phyloP scores from a whole-genome alignment of 495 filamentous ascomycete species.

The Daldinia vernicosa region DNA sequence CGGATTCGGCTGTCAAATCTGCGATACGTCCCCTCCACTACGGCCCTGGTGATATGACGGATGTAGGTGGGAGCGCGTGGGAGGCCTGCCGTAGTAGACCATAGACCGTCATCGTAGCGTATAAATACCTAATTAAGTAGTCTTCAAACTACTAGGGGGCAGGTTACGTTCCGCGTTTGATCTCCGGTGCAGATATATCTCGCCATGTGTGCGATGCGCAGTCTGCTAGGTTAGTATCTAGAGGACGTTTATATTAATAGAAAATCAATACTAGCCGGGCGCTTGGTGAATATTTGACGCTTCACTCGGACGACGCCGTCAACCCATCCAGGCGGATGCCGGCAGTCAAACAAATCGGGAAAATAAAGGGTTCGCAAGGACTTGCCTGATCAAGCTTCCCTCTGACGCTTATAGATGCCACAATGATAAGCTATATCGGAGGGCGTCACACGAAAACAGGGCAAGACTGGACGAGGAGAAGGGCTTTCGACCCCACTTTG shows the following conservation, averaged over 20 bases:
- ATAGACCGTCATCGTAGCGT: slow-evolving; percentile 16
- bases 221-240: neutral
- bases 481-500: slow-evolving; percentile 24
- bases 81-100: slow-evolving; percentile 13
- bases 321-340: slow-evolving; percentile 34
- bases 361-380: slow-evolving; percentile 43
- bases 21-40: slow-evolving; percentile 19
- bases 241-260: slow-evolving; percentile 10
- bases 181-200: slow-evolving; percentile 39
- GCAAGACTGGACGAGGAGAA: slow-evolving; percentile 6
- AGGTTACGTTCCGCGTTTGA: slow-evolving; percentile 38
- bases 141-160: slow-evolving; percentile 36
- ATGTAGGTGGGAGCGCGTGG: slow-evolving; percentile 29
- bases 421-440: slow-evolving; percentile 40
- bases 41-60: slow-evolving; percentile 11
- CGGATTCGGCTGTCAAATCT: slow-evolving; percentile 38
- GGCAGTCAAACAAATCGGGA: slow-evolving; percentile 30
- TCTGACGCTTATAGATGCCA: slow-evolving; percentile 36
- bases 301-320: slow-evolving; percentile 14
- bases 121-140: slow-evolving; percentile 38
- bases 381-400: slow-evolving; percentile 41
- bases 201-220: slow-evolving; percentile 31
- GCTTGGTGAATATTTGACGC: slow-evolving; percentile 8
- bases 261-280: slow-evolving; percentile 14
- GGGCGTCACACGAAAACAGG: slow-evolving; percentile 21